Evolutionary conservation across 305 asterid genomes (phyloP), one percentile per base, ranked within the genome.

Genomic region (Solanum hybrid): DNA sequence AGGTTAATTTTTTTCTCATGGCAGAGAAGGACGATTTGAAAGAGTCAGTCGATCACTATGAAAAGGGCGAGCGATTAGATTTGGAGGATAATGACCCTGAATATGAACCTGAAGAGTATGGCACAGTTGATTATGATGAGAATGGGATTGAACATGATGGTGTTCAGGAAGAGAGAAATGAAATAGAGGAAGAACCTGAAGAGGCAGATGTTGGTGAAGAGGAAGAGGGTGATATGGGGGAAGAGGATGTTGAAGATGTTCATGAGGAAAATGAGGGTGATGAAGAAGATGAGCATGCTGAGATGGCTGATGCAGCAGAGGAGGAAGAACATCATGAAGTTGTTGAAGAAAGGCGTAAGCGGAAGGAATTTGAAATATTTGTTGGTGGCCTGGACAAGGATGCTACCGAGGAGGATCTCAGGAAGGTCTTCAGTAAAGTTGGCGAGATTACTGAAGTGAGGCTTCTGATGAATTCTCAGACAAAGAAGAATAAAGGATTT

Each of bases 321-420:
- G 98, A 97, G 85, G 97, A 95, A 64, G 99, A 97, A 89, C 99
- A 96, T 92, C 98, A 96, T 39, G 96, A 96, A 87, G 91, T 95
- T 87, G 91, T 94, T 90, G 94, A 94, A 83, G 99, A 98, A 93
- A 94, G 99, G 88, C 98, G 98, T 91, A 98, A 98, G 92, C 91
- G 99, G 79, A 98, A 98, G 92, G 99, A 98, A 91, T 96, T 96
- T 92, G 99, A 98, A 92, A 92, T 98, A 89, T 98, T 98, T 92
- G 98, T 98, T 71, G 99, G 99, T 80, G 99, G 99, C 36, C 93
- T 98, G 92, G 99, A 97, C 93, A 98, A 98, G 96, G 99, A 97
- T 93, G 98, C 99, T 73, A 94, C 97, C 20, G 99, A 98, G 94
- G 94, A 92, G 81, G 99, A 98, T 91, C 98, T 98, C 80, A 93